A percentile compares a stretch with the other conserved stretches of the same genome.
phyloP scores from a whole-genome alignment of 2,329 filamentous ascomycete species.

The Alternaria triticina region DNA sequence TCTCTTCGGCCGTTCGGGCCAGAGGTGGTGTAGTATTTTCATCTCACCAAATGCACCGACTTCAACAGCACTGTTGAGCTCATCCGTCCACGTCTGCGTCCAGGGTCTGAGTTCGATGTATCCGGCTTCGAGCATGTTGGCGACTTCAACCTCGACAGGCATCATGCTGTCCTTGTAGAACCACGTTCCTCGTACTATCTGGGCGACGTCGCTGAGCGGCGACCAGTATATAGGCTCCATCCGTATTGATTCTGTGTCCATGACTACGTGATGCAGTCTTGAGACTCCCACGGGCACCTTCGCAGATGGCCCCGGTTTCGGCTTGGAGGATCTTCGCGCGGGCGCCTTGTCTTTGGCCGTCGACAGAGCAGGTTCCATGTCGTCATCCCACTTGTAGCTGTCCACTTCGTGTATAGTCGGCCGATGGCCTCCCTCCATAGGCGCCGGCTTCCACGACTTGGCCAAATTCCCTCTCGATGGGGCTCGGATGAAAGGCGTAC shows the following conservation, averaged over 20 bases:
- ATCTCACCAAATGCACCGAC: slow-evolving; percentile 89
- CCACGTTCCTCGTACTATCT: slow-evolving; percentile 88
- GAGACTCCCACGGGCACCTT: slow-evolving; percentile 87
- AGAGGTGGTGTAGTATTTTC: slow-evolving; percentile 84
- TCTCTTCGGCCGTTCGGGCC: slow-evolving; percentile 71
- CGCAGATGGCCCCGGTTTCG: slow-evolving; percentile 47
- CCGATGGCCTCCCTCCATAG: slow-evolving; percentile 35
- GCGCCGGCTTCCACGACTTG: slow-evolving; percentile 29
- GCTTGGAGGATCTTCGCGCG: slow-evolving; percentile 26
- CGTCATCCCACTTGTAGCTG: slow-evolving; percentile 58
- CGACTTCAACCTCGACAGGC: slow-evolving; percentile 81
- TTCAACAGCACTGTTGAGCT: slow-evolving; percentile 86
- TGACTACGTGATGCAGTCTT: slow-evolving; percentile 84
- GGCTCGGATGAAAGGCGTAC: slow-evolving; percentile 59
- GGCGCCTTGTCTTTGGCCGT: slow-evolving; percentile 39
- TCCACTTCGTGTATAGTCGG: slow-evolving; percentile 51
- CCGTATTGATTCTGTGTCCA: slow-evolving; percentile 66
- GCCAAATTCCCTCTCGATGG: slow-evolving; percentile 51
- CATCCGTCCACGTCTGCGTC: slow-evolving; percentile 91
- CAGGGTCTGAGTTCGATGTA: slow-evolving; percentile 86
- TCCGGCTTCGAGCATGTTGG: slow-evolving; percentile 91
- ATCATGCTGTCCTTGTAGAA: slow-evolving; percentile 97
- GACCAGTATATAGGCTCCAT: slow-evolving; percentile 99
- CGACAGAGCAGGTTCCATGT: slow-evolving; percentile 43
- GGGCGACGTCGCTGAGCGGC: slow-evolving; percentile 84